Conservation (phyloP, 1,284 basidiomycete species). For the Coriolopsis trogii region DNA sequence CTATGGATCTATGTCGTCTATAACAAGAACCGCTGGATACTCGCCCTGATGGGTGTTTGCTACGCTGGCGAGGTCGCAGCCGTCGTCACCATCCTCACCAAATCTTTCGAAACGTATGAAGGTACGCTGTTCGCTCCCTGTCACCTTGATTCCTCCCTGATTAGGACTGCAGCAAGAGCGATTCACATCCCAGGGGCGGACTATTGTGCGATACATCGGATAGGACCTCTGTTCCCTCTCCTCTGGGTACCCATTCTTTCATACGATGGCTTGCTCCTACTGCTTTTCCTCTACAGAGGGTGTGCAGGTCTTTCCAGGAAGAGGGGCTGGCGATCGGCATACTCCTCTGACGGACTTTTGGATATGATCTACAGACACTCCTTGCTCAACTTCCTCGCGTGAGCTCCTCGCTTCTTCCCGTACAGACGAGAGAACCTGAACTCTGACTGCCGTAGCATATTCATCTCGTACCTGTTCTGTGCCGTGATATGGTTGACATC, state of each 20-base stretch:
- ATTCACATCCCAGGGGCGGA: conserved; percentile 15
- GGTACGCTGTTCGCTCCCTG: conserved; percentile 6
- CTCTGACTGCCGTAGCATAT: conserved; percentile 19
- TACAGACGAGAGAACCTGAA: neutral
- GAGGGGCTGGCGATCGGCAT: conserved; percentile 8
- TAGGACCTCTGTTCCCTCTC: conserved; percentile 20
- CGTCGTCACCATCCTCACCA: conserved; percentile 22
- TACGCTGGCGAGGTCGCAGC: conserved; percentile 21
- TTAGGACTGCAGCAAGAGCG: conserved; percentile 11
- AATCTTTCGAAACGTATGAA: conserved; percentile 20
- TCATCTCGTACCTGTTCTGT: conserved; percentile 27
- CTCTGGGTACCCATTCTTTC: conserved; percentile 31
- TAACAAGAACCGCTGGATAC: conserved; percentile 26
- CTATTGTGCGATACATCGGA: conserved; percentile 24
- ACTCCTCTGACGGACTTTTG: conserved; percentile 21
- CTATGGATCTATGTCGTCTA: conserved; percentile 33
- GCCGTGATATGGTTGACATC: conserved; percentile 29
- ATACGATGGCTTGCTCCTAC: conserved; percentile 25
- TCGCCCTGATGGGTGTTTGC: conserved; percentile 16
- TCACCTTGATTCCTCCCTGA: neutral
- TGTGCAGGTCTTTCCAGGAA: conserved; percentile 9
- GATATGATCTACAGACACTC: conserved; percentile 32
- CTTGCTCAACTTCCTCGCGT: conserved; percentile 32
- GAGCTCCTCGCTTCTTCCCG: neutral
- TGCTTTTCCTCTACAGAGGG: conserved; percentile 28